Evolutionary conservation across 768 basidiomycete genomes (phyloP).

Genomic region (Leucocoprinus leucothites): DNA sequence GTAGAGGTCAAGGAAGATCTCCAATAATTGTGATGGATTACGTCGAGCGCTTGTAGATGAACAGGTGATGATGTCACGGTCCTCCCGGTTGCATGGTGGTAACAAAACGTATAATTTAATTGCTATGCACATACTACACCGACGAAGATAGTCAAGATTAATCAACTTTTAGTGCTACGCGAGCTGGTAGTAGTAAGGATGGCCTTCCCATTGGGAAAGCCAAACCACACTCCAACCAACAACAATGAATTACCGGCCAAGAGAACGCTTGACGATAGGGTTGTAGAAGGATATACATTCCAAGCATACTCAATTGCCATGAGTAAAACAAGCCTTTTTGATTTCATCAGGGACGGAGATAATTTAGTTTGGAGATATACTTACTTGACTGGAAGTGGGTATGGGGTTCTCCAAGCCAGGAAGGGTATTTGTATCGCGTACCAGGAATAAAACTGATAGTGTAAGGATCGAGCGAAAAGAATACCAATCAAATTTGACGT

Average conservation of each 20-base stretch:
- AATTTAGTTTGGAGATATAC: constrained; percentile 17
- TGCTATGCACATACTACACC: too few species aligned
- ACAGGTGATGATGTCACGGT: not conserved
- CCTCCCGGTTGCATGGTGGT: too few species aligned
- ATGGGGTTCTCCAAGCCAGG: constrained; percentile 70
- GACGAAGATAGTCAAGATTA: too few species aligned
- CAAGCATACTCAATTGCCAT: constrained; percentile 18
- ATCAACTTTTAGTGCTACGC: not conserved
- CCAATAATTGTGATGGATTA: too few species aligned
- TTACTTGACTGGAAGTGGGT: constrained; percentile 61
- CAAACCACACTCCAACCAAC: constrained; percentile 33
- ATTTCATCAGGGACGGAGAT: not conserved
- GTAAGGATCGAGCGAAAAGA: constrained; percentile 87
- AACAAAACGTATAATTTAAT: too few species aligned
- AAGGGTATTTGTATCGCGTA: constrained; percentile 91
- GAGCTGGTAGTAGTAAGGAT: not conserved
- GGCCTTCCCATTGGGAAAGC: constrained; percentile 13
- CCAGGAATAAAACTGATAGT: constrained; percentile 99
- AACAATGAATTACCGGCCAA: constrained; percentile 24
- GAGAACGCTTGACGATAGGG: constrained; percentile 24
- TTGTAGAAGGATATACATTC: constrained; percentile 19
- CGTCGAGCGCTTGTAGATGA: too few species aligned
- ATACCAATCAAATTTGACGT: constrained; percentile 93
- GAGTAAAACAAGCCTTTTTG: constrained; percentile 5
- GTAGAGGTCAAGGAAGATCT: too few species aligned